A percentile compares a stretch with the other conserved stretches of the same genome.
Evolutionary conservation across 495 filamentous ascomycete genomes (phyloP).

Genomic region (Collariella sp.): DNA sequence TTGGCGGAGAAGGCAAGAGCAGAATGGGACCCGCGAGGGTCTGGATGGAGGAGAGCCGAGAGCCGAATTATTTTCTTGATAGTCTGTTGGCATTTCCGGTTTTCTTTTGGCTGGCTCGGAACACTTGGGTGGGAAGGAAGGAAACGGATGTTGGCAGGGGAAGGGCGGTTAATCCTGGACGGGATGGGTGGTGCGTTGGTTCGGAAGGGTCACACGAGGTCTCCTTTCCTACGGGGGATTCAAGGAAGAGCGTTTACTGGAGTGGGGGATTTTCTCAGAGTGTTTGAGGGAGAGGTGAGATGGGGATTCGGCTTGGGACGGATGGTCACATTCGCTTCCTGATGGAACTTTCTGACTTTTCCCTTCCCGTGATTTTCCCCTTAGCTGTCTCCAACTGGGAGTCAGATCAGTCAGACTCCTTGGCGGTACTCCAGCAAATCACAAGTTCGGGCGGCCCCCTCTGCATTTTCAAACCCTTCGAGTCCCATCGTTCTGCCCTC

Average conservation of each 20-base stretch:
- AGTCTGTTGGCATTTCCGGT: neutral
- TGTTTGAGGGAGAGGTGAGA: neutral
- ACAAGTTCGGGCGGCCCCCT: constrained; percentile 1
- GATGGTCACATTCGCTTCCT: neutral
- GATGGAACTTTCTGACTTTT: neutral
- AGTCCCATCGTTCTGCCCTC: neutral
- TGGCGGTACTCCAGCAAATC: constrained; percentile 5
- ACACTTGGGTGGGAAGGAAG: neutral
- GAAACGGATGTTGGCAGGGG: neutral
- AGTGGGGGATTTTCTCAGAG: neutral
- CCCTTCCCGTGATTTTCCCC: neutral
- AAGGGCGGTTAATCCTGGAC: neutral
- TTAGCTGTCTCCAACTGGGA: no score
- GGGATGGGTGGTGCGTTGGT: neutral
- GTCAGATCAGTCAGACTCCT: neutral
- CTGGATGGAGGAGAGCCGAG: neutral
- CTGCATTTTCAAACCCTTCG: constrained; percentile 3
- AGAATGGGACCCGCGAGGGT: constrained; percentile 4
- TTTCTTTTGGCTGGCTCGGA: no score
- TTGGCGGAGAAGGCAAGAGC: neutral
- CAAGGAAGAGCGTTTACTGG: constrained; percentile 10
- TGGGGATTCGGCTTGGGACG: neutral
- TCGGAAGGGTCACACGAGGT: neutral
- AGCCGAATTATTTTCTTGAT: neutral
- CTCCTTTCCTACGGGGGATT: neutral